Conservation (phyloP, 2,329 filamentous ascomycete species). For the Trichoderma simmonsii region DNA sequence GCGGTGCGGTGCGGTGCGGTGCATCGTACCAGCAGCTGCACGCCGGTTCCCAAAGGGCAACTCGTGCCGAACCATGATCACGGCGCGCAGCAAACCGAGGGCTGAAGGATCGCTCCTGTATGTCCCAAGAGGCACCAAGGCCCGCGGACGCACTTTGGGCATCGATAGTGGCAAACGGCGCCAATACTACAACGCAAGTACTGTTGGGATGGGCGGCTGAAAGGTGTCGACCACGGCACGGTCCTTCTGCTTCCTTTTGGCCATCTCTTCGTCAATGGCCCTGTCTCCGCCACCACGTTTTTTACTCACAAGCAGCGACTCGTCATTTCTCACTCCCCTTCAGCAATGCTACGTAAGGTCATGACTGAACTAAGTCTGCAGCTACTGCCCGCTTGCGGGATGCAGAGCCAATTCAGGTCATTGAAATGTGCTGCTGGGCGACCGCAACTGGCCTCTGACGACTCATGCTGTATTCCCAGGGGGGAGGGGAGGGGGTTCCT, state of each 20-base stretch:
- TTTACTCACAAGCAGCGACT: constrained; percentile 1
- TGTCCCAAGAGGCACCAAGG: background rate
- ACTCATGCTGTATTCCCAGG: background rate
- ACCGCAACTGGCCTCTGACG: background rate
- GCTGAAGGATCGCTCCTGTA: background rate
- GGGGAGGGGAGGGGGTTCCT: background rate
- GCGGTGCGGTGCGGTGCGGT: background rate
- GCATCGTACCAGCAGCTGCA: background rate
- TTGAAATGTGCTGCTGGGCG: background rate
- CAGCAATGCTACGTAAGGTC: background rate
- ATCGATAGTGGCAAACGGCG: background rate
- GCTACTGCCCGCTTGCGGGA: background rate
- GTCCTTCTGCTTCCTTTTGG: background rate
- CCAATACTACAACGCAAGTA: background rate
- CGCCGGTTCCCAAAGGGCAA: background rate
- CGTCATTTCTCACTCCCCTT: constrained; percentile 1
- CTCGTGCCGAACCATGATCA: background rate
- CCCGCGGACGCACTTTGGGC: background rate
- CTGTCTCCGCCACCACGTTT: background rate
- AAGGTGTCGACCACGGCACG: background rate
- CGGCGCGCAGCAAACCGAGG: background rate
- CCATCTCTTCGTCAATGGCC: background rate
- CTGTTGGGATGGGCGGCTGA: background rate
- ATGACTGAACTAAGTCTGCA: constrained; percentile 6
- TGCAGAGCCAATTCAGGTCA: background rate